Evolutionary conservation across 1,284 basidiomycete genomes (phyloP), one percentile per base, ranked within the genome.

Genomic region (Quambalaria eucalypti): DNA sequence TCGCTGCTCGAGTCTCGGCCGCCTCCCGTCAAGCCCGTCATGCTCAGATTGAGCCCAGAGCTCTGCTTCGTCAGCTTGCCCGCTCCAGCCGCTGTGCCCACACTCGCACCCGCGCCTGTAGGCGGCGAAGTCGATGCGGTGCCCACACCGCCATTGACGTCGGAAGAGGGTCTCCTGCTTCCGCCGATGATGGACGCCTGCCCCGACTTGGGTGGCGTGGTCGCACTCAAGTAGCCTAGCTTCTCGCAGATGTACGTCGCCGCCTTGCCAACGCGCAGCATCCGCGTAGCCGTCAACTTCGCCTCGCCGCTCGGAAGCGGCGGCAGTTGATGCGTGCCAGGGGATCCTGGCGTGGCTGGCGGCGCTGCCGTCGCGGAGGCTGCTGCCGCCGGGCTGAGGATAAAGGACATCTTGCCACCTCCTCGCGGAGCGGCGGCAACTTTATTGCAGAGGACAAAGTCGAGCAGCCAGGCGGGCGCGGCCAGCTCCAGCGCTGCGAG

Each of bases 221-320:
- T 14, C 36, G 16, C 16, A 39, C 21, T 21, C 21, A 46, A 14
- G 42, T 46, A 46, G 2, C 42, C 87, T 4, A 93, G 79, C 74
- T 91, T 92, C 64, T 95, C 90, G 70, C 87, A 85, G 71, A 92
- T 88, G 79, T 96, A 93, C 51, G 79, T 71, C 1, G 85, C 81
- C 14, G 95, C 82, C 76, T 96, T 96, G 52, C 85, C 82, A 26
- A 93, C 83, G 19, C 93, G 82, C 54, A 97, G 79, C 69, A 86
- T 86, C 44, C 87, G 82, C 64, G 85, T 90, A 0, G 92, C 90
- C 0, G 89, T 93, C 30, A 97, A 78, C 64, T 91, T 87, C 0
- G 87, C 86, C 68, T 91, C 88, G 16, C 86, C 80, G 30, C 82
- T 85, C 54, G 30, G 44, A 50, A 62, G 66, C 25, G 59, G 54